Percentiles rank a stretch among this genome's conserved stretches.
These are phyloP conservation scores for Thermothelomyces thermophilus DNA, from an alignment of 2,329 filamentous ascomycete species.

Conservation along the genomic window DNA sequence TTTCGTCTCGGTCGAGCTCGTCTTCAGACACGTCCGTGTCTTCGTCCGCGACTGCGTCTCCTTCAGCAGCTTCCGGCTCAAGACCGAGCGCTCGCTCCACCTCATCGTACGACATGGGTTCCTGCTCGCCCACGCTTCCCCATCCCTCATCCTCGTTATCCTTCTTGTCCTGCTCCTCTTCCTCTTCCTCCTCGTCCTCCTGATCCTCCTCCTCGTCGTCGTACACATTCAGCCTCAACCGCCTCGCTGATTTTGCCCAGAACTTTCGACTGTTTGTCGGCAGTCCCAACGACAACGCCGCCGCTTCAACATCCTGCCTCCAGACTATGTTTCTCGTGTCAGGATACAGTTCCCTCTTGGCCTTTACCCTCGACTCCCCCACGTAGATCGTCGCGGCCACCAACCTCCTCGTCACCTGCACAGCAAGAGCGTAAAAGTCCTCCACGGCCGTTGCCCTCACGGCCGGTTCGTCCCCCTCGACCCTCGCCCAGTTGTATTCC, in stretches of 20 bases:
- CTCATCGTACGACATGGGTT: slow-evolving; percentile 37
- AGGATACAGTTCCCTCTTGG: slow-evolving; percentile 33
- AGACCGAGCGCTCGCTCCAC: slow-evolving; percentile 37
- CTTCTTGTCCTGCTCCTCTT: slow-evolving; percentile 19
- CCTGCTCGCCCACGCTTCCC: slow-evolving; percentile 17
- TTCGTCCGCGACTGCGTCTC: not conserved
- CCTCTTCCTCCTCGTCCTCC: slow-evolving; percentile 21
- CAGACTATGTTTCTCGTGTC: slow-evolving; percentile 31
- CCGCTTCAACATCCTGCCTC: slow-evolving; percentile 43
- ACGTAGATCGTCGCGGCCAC: slow-evolving; percentile 64
- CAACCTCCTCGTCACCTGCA: slow-evolving; percentile 63
- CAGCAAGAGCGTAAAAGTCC: slow-evolving; percentile 63
- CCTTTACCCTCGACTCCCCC: slow-evolving; percentile 60
- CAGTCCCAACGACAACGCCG: slow-evolving; percentile 42
- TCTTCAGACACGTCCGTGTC: slow-evolving; percentile 4
- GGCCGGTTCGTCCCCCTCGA: slow-evolving; percentile 56
- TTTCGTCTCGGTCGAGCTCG: not conserved
- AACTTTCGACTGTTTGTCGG: slow-evolving; percentile 33
- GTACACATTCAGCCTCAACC: slow-evolving; percentile 44
- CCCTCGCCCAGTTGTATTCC: slow-evolving; percentile 60
- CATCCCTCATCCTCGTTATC: not conserved
- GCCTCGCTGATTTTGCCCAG: slow-evolving; percentile 44
- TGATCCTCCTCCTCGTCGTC: slow-evolving; percentile 28
- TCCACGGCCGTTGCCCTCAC: slow-evolving; percentile 69
- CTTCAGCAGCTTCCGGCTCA: slow-evolving; percentile 2